These are phyloP conservation scores for Teunomyces cretensis DNA, from an alignment of 805 yeast genomes.

Conservation along the genomic window DNA sequence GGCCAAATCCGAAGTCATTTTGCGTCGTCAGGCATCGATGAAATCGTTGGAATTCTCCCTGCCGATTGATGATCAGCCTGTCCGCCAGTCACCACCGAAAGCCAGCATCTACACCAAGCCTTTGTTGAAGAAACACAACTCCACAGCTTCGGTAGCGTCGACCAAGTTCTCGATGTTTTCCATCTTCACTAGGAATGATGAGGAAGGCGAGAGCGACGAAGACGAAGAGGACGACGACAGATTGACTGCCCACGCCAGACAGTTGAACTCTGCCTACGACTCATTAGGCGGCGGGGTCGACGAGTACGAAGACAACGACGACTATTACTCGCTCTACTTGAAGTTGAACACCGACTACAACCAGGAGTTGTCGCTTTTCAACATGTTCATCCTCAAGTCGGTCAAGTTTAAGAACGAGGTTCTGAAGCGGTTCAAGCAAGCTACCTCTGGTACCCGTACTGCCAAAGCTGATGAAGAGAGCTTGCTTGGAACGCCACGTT, in stretches of 20 bases:
- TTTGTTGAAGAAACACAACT: background rate
- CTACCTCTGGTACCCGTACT: background rate
- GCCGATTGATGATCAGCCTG: background rate
- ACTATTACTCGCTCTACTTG: constrained; percentile 24
- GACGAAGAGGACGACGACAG: background rate
- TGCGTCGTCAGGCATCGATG: constrained; percentile 26
- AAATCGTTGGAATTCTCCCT: constrained; percentile 13
- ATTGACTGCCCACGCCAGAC: background rate
- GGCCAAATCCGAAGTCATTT: constrained; percentile 21
- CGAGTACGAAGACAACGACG: constrained; percentile 18
- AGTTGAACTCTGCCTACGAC: background rate
- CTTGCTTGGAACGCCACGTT: background rate
- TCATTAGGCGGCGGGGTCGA: constrained; percentile 5
- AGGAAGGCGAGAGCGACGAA: constrained; percentile 1
- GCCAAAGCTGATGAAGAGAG: background rate
- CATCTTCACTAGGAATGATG: constrained; percentile 8
- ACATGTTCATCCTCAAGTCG: constrained; percentile 19
- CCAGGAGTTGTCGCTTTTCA: constrained; percentile 15
- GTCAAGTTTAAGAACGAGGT: constrained; percentile 22
- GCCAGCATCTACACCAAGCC: background rate
- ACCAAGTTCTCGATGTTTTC: constrained; percentile 9
- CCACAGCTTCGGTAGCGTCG: constrained; percentile 4
- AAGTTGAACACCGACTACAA: constrained; percentile 17
- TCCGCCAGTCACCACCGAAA: background rate
- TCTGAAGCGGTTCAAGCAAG: background rate